Percentiles rank a stretch among this genome's conserved stretches.
These are phyloP conservation scores for Dothistroma pini DNA, from an alignment of 2,329 filamentous ascomycete genomes.

Conservation along the genomic window DNA sequence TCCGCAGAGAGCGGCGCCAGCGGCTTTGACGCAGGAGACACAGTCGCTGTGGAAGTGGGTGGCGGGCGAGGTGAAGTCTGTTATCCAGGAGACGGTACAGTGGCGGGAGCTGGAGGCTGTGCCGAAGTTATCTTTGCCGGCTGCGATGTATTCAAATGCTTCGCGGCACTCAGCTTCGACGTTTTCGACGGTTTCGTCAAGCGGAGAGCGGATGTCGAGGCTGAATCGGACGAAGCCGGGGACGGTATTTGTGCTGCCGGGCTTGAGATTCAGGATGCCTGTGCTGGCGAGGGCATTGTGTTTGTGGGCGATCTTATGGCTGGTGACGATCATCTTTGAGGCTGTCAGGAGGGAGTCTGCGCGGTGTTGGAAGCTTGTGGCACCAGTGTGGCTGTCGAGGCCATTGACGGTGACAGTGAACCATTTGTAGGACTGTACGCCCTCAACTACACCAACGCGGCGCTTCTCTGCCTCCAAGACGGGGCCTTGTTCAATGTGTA, in stretches of 20 bases:
- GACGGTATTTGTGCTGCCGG: conserved; percentile 70
- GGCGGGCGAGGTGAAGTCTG: conserved; percentile 61
- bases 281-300: conserved; percentile 63
- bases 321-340: conserved; percentile 63
- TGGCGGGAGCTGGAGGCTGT: conserved; percentile 39
- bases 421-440: conserved; percentile 74
- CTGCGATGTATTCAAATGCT: conserved; percentile 59
- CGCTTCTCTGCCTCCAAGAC: conserved; percentile 62
- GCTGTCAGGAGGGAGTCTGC: conserved; percentile 67
- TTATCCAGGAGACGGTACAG: conserved; percentile 55
- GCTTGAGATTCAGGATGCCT: conserved; percentile 63
- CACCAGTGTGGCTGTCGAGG: conserved; percentile 69
- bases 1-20: conserved; percentile 56
- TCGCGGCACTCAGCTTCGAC: conserved; percentile 55
- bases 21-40: conserved; percentile 60
- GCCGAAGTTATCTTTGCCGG: conserved; percentile 46
- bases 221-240: conserved; percentile 64
- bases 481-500: conserved; percentile 82
- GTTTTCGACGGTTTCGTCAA: conserved; percentile 54
- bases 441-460: conserved; percentile 66
- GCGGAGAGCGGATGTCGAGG: conserved; percentile 62
- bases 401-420: conserved; percentile 64
- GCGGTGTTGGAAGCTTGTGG: conserved; percentile 63
- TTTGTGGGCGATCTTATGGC: conserved; percentile 59
- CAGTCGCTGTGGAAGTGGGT: conserved; percentile 65